phyloP scores from a whole-genome alignment of 2,329 filamentous ascomycete genomes.

The Ophiocordyceps camponoti-rufipedis region DNA sequence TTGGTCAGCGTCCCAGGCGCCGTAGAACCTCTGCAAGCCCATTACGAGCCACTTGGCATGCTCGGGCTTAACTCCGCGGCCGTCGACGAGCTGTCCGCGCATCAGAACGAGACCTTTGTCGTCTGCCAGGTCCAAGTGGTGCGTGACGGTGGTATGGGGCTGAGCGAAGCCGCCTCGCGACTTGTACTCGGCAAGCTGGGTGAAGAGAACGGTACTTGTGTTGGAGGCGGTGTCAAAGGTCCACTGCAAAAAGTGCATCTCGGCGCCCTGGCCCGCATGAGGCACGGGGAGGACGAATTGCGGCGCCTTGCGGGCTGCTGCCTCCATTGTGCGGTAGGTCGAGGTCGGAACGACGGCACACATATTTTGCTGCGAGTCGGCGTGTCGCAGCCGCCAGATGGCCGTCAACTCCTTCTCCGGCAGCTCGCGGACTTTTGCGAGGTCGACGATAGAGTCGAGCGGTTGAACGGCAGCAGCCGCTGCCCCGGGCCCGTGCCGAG shows the following conservation, averaged over 20 bases:
- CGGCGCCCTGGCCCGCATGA: slow-evolving; percentile 49
- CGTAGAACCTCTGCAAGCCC: slow-evolving; percentile 90
- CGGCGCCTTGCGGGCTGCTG: slow-evolving; percentile 55
- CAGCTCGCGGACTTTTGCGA: slow-evolving; percentile 56
- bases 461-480: slow-evolving; percentile 20
- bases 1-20: slow-evolving; percentile 35
- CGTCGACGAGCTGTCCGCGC: slow-evolving; percentile 63
- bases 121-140: slow-evolving; percentile 64
- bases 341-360: slow-evolving; percentile 62
- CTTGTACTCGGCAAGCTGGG: slow-evolving; percentile 86
- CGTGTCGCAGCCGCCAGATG: slow-evolving; percentile 81
- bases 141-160: slow-evolving; percentile 86
- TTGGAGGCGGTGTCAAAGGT: slow-evolving; percentile 54
- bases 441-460: slow-evolving; percentile 45
- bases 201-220: slow-evolving; percentile 72
- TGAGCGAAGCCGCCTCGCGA: slow-evolving; percentile 72
- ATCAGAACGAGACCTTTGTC: slow-evolving; percentile 69
- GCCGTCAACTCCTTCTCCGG: slow-evolving; percentile 68
- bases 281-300: slow-evolving; percentile 84
- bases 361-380: slow-evolving; percentile 52
- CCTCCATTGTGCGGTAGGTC: slow-evolving; percentile 57
- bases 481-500: slow-evolving; percentile 1
- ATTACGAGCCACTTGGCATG: slow-evolving; percentile 84
- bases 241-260: slow-evolving; percentile 96
- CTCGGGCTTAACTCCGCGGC: slow-evolving; percentile 56